A percentile compares a stretch with the other conserved stretches of the same genome.
Evolutionary conservation across 371 early-diverging fungal species (phyloP).

Genomic region (Synchytrium microbalum): DNA sequence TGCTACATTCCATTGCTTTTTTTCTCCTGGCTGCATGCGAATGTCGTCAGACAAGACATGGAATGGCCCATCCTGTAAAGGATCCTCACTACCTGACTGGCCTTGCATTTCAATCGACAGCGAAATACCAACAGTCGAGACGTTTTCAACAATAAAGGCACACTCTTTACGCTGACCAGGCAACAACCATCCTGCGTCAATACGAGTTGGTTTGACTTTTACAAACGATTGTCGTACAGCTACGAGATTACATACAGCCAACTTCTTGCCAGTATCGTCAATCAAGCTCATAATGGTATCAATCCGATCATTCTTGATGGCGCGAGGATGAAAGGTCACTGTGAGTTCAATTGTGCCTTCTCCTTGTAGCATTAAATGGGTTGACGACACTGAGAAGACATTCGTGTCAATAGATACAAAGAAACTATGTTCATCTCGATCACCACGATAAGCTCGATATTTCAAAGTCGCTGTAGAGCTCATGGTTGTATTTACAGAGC

Average conservation of each 20-base stretch:
- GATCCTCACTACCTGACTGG: background rate
- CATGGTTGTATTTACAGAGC: slow-evolving; percentile 35
- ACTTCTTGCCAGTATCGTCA: slow-evolving; percentile 41
- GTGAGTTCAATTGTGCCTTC: slow-evolving; percentile 41
- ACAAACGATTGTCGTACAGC: slow-evolving; percentile 40
- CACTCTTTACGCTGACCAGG: slow-evolving; percentile 39
- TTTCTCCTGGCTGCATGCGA: slow-evolving; percentile 38
- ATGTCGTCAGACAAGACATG: slow-evolving; percentile 4
- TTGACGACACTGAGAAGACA: slow-evolving; percentile 34
- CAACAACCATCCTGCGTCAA: slow-evolving; percentile 49
- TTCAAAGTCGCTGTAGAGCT: slow-evolving; percentile 33
- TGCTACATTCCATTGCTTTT: slow-evolving; percentile 26
- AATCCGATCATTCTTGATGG: slow-evolving; percentile 32
- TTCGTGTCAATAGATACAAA: slow-evolving; percentile 42
- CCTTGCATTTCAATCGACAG: slow-evolving; percentile 28
- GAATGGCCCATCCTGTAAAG: background rate
- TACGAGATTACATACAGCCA: slow-evolving; percentile 33
- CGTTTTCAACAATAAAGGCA: slow-evolving; percentile 35
- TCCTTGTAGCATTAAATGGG: slow-evolving; percentile 43
- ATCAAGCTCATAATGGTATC: slow-evolving; percentile 42
- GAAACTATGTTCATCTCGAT: slow-evolving; percentile 43
- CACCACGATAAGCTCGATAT: slow-evolving; percentile 44
- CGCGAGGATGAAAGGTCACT: slow-evolving; percentile 36
- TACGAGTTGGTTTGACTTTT: slow-evolving; percentile 23
- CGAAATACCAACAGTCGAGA: slow-evolving; percentile 18